phyloP scores from a whole-genome alignment of 345 rosid species.

The Gossypium anomalum region DNA sequence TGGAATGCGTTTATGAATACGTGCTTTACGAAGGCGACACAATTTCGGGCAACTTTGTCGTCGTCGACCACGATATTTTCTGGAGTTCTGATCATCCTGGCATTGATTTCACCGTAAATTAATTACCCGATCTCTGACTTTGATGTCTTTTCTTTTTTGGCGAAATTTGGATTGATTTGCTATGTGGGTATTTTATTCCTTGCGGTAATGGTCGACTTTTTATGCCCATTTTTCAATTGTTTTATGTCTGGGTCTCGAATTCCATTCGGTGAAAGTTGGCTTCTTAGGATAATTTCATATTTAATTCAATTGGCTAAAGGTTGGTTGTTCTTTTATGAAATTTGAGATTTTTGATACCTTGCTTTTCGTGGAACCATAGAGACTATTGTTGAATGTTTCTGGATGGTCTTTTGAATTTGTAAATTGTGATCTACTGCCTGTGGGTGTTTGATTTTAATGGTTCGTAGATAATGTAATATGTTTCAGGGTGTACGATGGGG shows the following conservation, averaged over 20 bases:
- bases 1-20: slow-evolving; percentile 89
- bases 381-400: neutral
- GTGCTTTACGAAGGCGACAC: slow-evolving; percentile 90
- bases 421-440: neutral
- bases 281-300: neutral
- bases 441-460: neutral
- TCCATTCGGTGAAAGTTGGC: neutral
- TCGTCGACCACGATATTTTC: slow-evolving; percentile 97
- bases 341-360: neutral
- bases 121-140: neutral
- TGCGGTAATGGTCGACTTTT: neutral
- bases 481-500: neutral
- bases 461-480: neutral
- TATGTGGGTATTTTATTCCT: neutral
- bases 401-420: neutral
- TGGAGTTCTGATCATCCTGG: slow-evolving; percentile 99
- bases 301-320: neutral
- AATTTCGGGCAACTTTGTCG: slow-evolving; percentile 91
- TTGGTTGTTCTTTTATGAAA: neutral
- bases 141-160: neutral
- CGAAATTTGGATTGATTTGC: neutral
- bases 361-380: too few relatives aligned
- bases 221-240: neutral
- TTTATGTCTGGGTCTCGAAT: neutral
- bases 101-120: slow-evolving; percentile 72